Percentiles rank a stretch among this genome's conserved stretches.
phyloP scores from a whole-genome alignment of 768 basidiomycete genomes.

The Collybia mongolica region DNA sequence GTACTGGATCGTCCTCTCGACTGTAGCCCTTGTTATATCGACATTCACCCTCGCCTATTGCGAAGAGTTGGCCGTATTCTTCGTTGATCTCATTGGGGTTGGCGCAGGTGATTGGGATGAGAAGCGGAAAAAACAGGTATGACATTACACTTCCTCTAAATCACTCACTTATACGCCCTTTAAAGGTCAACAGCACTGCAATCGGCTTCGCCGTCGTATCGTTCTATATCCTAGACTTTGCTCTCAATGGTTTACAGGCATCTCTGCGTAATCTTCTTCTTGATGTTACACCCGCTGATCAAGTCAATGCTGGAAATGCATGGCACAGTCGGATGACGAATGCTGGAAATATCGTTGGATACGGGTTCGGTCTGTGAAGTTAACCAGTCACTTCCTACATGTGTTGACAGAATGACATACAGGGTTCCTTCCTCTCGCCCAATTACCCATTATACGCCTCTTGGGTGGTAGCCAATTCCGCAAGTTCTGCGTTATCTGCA shows the following conservation, averaged over 20 bases:
- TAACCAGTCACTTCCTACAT: not conserved
- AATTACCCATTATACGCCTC: conserved; percentile 72
- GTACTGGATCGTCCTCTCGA: conserved; percentile 92
- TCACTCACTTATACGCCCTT: not conserved
- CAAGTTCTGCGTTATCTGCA: conserved; percentile 89
- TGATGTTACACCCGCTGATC: conserved; percentile 85
- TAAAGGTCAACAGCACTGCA: conserved; percentile 63
- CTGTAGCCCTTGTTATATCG: conserved; percentile 73
- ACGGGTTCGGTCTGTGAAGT: conserved; percentile 69
- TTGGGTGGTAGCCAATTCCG: conserved; percentile 94
- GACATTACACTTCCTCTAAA: conserved; percentile 1
- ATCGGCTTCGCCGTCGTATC: conserved; percentile 86
- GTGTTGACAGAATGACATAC: not conserved
- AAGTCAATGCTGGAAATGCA: conserved; percentile 92
- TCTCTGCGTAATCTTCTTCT: conserved; percentile 92
- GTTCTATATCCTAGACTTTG: conserved; percentile 95
- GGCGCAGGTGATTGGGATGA: conserved; percentile 91
- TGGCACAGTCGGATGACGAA: conserved; percentile 98
- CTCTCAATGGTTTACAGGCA: conserved; percentile 93
- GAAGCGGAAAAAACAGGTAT: conserved; percentile 56
- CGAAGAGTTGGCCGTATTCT: conserved; percentile 60
- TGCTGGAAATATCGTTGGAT: conserved; percentile 95
- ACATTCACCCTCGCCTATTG: conserved; percentile 86
- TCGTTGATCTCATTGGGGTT: conserved; percentile 75
- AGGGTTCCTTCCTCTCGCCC: conserved; percentile 88